Percentiles rank a stretch among this genome's conserved stretches.
These are phyloP conservation scores for Alternaria atra DNA, from an alignment of 2,329 filamentous ascomycete species.

Conservation along the genomic window DNA sequence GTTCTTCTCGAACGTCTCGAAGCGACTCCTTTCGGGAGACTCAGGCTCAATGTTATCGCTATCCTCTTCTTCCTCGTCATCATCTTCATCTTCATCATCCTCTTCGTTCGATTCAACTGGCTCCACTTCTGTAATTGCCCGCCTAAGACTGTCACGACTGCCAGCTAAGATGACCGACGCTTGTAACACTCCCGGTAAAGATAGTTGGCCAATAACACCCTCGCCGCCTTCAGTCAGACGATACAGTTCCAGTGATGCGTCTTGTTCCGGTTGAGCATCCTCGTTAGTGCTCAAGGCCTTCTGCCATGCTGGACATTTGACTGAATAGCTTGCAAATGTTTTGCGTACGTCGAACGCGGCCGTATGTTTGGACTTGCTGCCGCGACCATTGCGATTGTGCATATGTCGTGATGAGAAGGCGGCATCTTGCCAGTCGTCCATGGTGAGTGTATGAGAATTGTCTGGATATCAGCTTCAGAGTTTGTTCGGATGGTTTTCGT, in stretches of 20 bases:
- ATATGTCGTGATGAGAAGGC: slow-evolving; percentile 36
- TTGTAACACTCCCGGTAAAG: slow-evolving; percentile 24
- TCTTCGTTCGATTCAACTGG: slow-evolving; percentile 11
- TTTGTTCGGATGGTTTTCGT: background rate
- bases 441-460: background rate
- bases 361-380: slow-evolving; percentile 20
- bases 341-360: slow-evolving; percentile 34
- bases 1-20: slow-evolving; percentile 38
- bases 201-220: slow-evolving; percentile 30
- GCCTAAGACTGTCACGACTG: slow-evolving; percentile 25
- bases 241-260: slow-evolving; percentile 28
- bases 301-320: slow-evolving; percentile 35
- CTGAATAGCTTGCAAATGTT: slow-evolving; percentile 32
- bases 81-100: background rate
- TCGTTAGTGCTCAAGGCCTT: slow-evolving; percentile 6
- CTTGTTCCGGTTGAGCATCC: slow-evolving; percentile 7
- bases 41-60: slow-evolving; percentile 7
- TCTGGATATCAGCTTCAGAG: background rate
- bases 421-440: slow-evolving; percentile 36
- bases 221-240: slow-evolving; percentile 30
- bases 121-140: slow-evolving; percentile 15
- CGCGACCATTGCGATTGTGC: slow-evolving; percentile 30
- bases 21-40: slow-evolving; percentile 18
- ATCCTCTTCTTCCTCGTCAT: background rate
- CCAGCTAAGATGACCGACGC: slow-evolving; percentile 29